Percentiles rank a stretch among this genome's conserved stretches.
These are phyloP conservation scores for Petunia hybrid DNA, from an alignment of 305 asterid genomes.

Conservation along the genomic window DNA sequence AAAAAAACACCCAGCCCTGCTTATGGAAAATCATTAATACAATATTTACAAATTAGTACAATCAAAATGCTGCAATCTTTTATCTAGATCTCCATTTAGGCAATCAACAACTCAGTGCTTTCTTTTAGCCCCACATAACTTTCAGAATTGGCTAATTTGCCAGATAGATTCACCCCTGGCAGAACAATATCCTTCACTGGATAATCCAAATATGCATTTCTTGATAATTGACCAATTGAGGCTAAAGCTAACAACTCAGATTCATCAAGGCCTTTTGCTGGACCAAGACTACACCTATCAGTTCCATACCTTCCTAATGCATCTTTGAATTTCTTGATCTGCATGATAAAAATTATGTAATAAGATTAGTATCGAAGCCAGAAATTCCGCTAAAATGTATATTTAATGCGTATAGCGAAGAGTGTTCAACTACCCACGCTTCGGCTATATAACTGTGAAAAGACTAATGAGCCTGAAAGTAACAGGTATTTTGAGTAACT, in stretches of 20 bases:
- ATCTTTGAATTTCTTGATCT: conserved; percentile 47
- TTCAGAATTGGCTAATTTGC: conserved; percentile 29
- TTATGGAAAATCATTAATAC: conserved; percentile 25
- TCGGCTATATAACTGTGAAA: no score
- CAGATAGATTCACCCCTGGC: conserved; percentile 33
- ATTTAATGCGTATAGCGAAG: no score
- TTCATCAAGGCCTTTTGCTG: conserved; percentile 51
- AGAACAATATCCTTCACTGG: background rate
- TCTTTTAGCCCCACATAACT: conserved; percentile 41
- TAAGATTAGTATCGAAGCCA: no score
- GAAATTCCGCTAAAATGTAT: no score
- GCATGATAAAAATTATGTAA: background rate
- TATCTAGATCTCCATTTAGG: conserved; percentile 36
- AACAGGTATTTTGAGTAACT: conserved; percentile 30
- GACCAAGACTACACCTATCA: conserved; percentile 41
- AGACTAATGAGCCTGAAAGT: no score
- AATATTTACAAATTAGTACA: conserved; percentile 28
- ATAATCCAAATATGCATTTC: no score
- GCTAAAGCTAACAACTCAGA: conserved; percentile 44
- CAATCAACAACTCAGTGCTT: conserved; percentile 57
- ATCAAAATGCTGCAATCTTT: background rate
- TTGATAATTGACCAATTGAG: background rate
- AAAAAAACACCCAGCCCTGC: conserved; percentile 28
- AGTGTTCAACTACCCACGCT: no score
- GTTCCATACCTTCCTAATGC: conserved; percentile 30